Base-by-base conservation (phyloP, 2,329 filamentous ascomycete genomes). In the Talaromyces sp. region DNA sequence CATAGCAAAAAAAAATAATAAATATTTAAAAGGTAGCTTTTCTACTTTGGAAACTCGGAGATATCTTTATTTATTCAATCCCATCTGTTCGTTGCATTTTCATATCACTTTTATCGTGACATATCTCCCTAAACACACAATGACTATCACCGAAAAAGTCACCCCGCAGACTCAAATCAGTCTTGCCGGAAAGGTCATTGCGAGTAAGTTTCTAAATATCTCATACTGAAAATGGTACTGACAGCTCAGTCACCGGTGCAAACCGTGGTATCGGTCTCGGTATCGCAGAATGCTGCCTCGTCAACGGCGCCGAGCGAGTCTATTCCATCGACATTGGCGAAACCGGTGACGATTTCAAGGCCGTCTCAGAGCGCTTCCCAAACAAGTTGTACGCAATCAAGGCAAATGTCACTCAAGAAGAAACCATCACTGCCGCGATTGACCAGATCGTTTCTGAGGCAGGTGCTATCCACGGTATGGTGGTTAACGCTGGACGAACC, bases 231-330 rank as follows among this genome's bases (percentile, higher is more conserved):
- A 4, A 43, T n/a, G 39, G 8, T 7, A 43, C 16, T 43, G 8
- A 43, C 39, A 43, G 39, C 39, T n/a, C 39, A 43, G 39, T 70
- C 78, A 82, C 68, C 66, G 78, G 62, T 10, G 66, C 66, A 35
- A 69, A 69, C 64, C 74, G 79, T 43, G 80, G 80, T 43, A 82
- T 83, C 56, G 80, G 80, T 3, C 75, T 82, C 2, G 80, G 79
- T 8, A 77, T 83, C 52, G 80, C 80, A 35, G 77, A 82, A 68
- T 76, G 79, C 54, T 82, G 79, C 69, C 76, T 83, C 16, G 78
- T 75, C 68, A 83, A 83, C 70, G 72, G 71, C 1, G 81, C 81
- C 22, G 72, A 71, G 13, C 70, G 66, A 33, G 74, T 81, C 41
- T 80, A 77, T 71, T 78, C 74, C 24, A 71, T 81, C 41, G 79